Evolutionary conservation across 768 basidiomycete species (phyloP).

Genomic region (Crepidotus variabilis): DNA sequence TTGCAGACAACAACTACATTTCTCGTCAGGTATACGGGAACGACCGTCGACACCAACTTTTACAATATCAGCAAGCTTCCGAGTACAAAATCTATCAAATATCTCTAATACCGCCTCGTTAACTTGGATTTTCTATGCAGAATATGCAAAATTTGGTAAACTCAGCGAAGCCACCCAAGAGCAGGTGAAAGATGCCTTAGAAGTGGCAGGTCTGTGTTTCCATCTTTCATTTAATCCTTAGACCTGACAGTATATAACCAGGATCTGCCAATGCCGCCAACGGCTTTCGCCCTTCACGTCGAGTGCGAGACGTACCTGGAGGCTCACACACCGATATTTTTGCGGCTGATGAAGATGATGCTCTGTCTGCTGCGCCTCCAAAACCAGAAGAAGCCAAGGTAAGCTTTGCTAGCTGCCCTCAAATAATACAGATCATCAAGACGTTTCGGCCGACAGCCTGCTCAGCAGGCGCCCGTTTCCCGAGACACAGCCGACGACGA

Average conservation of each 20-base stretch:
- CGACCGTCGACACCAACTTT: conserved; percentile 75
- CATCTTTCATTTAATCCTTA: neutral
- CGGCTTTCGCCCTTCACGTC: conserved; percentile 51
- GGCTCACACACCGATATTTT: conserved; percentile 52
- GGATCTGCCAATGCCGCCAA: conserved; percentile 16
- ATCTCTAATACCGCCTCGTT: neutral
- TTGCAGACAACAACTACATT: neutral
- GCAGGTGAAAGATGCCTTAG: conserved; percentile 8
- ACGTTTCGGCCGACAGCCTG: no score
- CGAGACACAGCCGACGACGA: conserved; percentile 17
- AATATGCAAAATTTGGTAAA: conserved; percentile 71
- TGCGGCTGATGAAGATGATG: conserved; percentile 48
- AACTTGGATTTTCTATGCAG: conserved; percentile 28
- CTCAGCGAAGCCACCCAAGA: conserved; percentile 23
- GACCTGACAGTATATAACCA: neutral
- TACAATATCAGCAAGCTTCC: conserved; percentile 73
- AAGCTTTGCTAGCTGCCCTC: neutral
- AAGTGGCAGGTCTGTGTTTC: neutral
- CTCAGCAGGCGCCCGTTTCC: neutral
- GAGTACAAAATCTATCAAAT: conserved; percentile 37
- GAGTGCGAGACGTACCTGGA: conserved; percentile 52
- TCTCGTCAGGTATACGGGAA: conserved; percentile 58
- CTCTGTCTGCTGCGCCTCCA: conserved; percentile 53
- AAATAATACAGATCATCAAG: neutral
- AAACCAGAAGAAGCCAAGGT: conserved; percentile 17